Conservation (phyloP, 805 yeast genomes). For the Starmerella etchellsii region DNA sequence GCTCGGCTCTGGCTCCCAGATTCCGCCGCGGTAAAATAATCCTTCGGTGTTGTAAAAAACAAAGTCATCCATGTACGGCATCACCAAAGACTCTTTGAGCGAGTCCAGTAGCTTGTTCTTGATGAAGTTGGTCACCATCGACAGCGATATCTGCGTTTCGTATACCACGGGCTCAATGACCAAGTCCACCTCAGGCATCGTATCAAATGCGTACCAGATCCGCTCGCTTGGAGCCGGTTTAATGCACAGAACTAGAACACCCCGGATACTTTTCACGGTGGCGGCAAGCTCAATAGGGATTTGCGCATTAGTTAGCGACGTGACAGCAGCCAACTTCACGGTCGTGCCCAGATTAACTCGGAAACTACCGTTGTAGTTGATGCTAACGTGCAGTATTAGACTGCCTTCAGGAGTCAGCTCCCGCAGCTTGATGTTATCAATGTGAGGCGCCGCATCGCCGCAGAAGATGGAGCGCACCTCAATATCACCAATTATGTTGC, state of each 20-base stretch:
- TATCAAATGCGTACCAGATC: constrained; percentile 78
- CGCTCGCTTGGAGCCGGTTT: constrained; percentile 89
- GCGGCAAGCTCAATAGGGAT: constrained; percentile 63
- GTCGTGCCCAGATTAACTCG: constrained; percentile 70
- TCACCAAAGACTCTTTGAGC: constrained; percentile 62
- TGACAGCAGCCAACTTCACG: constrained; percentile 59
- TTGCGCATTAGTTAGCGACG: constrained; percentile 58
- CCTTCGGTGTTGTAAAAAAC: constrained; percentile 50
- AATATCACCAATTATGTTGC: constrained; percentile 78
- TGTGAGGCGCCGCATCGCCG: constrained; percentile 69
- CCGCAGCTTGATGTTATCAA: constrained; percentile 57
- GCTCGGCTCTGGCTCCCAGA: no score
- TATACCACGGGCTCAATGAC: constrained; percentile 85
- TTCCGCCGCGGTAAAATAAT: constrained; percentile 81
- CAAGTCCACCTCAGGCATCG: constrained; percentile 62
- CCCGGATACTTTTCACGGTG: constrained; percentile 54
- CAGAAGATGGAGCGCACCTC: constrained; percentile 57
- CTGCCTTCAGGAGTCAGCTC: constrained; percentile 73
- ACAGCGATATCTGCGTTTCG: constrained; percentile 65
- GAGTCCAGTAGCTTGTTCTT: constrained; percentile 69
- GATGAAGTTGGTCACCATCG: constrained; percentile 66
- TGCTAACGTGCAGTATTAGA: constrained; percentile 44
- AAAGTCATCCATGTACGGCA: constrained; percentile 82
- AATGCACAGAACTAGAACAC: constrained; percentile 53
- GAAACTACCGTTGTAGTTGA: constrained; percentile 65